Conservation (phyloP, 805 yeast genomes). For the Wickerhamiella azymoides region DNA sequence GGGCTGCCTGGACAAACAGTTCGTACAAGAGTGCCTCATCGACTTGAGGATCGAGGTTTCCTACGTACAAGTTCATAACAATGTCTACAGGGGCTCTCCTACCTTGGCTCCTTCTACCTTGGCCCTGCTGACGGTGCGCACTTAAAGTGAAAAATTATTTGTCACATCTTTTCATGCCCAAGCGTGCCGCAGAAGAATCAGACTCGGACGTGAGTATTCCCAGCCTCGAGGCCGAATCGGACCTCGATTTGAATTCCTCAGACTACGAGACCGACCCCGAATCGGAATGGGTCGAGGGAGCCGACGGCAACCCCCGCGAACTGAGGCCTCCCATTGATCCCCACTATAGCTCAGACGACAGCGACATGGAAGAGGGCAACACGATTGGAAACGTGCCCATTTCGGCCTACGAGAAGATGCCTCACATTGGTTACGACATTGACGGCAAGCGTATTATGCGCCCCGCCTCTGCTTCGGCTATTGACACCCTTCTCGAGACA, state of each 20-base stretch:
- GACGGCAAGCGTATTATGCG: slow-evolving; percentile 98
- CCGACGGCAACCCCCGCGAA: slow-evolving; percentile 68
- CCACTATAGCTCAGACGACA: slow-evolving; percentile 86
- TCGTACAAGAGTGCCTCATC: slow-evolving; percentile 65
- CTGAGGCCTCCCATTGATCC: slow-evolving; percentile 87
- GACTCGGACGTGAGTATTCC: slow-evolving; percentile 16
- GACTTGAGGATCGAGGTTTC: slow-evolving; percentile 66
- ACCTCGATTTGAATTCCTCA: slow-evolving; percentile 35
- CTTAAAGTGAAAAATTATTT: not conserved
- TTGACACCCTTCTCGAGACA: slow-evolving; percentile 75
- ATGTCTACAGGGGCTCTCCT: too few species aligned
- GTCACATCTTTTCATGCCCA: slow-evolving; percentile 8
- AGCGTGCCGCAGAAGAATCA: slow-evolving; percentile 11
- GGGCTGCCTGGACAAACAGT: slow-evolving; percentile 72
- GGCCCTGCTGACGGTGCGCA: not conserved
- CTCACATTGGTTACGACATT: slow-evolving; percentile 92
- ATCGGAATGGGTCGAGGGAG: slow-evolving; percentile 25
- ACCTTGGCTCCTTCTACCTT: too few species aligned
- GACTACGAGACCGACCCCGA: slow-evolving; percentile 27
- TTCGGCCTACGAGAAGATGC: slow-evolving; percentile 90
- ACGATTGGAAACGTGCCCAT: slow-evolving; percentile 91
- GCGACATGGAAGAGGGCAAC: slow-evolving; percentile 66
- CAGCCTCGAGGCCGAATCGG: slow-evolving; percentile 34
- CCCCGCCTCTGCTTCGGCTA: slow-evolving; percentile 93
- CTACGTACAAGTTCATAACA: slow-evolving; percentile 44